These are phyloP conservation scores for Ramaria sp. DNA, from an alignment of 768 basidiomycete species.

Conservation along the genomic window DNA sequence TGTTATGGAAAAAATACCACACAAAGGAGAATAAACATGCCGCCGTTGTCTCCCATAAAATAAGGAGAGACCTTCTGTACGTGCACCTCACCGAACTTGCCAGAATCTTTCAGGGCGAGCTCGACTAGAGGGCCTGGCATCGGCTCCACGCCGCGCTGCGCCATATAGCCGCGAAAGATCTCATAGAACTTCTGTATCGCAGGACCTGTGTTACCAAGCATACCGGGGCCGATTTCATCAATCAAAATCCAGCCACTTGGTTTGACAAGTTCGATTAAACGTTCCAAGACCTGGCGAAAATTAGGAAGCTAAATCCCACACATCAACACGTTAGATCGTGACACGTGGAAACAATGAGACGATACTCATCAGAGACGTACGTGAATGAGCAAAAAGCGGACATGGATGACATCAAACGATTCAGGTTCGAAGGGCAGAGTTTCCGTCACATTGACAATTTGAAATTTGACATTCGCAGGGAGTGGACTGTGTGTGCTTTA, in stretches of 20 bases:
- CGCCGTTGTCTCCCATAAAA: too few relatives aligned
- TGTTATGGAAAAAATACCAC: too few relatives aligned
- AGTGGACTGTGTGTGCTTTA: too few relatives aligned
- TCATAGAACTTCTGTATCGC: too few relatives aligned
- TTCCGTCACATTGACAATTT: not conserved
- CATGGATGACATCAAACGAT: not conserved
- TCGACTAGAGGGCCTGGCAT: too few relatives aligned
- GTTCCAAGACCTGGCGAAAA: conserved; percentile 11
- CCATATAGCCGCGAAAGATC: too few relatives aligned
- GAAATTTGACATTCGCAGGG: not conserved
- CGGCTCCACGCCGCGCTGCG: too few relatives aligned
- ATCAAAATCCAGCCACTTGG: conserved; percentile 18
- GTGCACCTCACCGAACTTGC: too few relatives aligned
- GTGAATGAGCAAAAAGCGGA: not conserved
- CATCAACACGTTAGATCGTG: not conserved
- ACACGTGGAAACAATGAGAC: not conserved
- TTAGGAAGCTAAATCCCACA: conserved; percentile 12
- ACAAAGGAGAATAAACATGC: too few relatives aligned
- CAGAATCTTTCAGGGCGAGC: too few relatives aligned
- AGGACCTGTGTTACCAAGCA: not conserved
- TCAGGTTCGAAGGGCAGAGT: not conserved
- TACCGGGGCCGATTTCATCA: conserved; percentile 12
- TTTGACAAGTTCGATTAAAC: conserved; percentile 13
- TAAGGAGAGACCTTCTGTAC: too few relatives aligned
- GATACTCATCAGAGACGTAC: not conserved